Evolutionary conservation across 2,329 filamentous ascomycete genomes (phyloP), one percentile per base, ranked within the genome.

Genomic region (Domatiomyces globalis): DNA sequence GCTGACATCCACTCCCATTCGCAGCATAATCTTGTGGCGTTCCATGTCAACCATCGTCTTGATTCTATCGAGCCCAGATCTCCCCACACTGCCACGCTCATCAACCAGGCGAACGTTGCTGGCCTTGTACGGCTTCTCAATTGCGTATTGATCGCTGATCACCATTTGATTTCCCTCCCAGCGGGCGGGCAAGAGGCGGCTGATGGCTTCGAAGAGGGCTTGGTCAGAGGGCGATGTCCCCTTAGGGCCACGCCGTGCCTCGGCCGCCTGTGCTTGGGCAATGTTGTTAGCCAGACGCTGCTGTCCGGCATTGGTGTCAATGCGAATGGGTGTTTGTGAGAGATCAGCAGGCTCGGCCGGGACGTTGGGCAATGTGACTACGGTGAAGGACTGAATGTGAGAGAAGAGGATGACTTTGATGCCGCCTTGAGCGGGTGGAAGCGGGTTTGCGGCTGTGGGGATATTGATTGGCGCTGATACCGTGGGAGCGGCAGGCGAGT

Each of bases 331-430:
- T 60, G n/a, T 10, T 15, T 12, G 33, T 15, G 33, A 15, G 12
- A 15, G 33, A 15, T 39, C 33, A 15, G 33, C 73, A 44, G 70
- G 69, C 18, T 68, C 58, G n/a, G 62, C 61, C 10, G 66, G 59
- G 18, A 63, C 48, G 17, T 66, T 62, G 18, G 62, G 56, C 7
- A 73, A 66, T 12, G 70, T 67, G 43, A 80, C 63, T 45, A 81
- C 63, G 58, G 79, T 72, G 65, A 81, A 78, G 51, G 66, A 71
- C 48, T 76, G 69, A 59, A 83, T 78, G 54, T 76, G 73, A 48
- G 77, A 75, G 55, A 81, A 70, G 2, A 78, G 76, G 52, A 83
- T 73, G 62, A 82, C 72, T 60, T 76, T 77, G 63, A 79, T 82
- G 62, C 80, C 72, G 52, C 75, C 74, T 5, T 72, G 67, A 49